Percentiles rank a stretch among this genome's conserved stretches.
Evolutionary conservation across 129 eudicot species (phyloP).

Genomic region (Tagetes patula): DNA sequence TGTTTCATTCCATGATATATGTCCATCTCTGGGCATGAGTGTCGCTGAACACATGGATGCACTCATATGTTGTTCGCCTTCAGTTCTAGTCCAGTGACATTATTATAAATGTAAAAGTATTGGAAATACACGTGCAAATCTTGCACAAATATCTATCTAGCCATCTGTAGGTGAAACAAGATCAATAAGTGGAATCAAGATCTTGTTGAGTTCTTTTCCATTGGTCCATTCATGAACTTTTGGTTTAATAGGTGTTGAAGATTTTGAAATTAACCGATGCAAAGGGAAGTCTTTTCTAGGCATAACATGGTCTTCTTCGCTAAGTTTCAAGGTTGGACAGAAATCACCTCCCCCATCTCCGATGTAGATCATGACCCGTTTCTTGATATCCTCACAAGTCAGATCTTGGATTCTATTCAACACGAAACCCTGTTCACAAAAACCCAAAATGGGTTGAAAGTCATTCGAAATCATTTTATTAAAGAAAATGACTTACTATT

Average conservation of each 20-base stretch:
- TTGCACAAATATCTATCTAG: background rate
- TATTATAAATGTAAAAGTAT: background rate
- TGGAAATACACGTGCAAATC: background rate
- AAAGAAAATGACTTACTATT: background rate
- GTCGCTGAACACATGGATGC: too few species aligned
- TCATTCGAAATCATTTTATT: background rate
- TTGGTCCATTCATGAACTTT: conserved; percentile 32
- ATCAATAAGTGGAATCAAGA: conserved; percentile 25
- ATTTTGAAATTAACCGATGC: conserved; percentile 37
- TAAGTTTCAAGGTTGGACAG: conserved; percentile 82
- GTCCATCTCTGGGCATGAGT: too few species aligned
- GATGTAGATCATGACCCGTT: conserved; percentile 52
- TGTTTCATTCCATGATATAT: too few species aligned
- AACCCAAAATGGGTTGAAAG: background rate
- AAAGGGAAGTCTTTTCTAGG: conserved; percentile 73
- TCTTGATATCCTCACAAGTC: conserved; percentile 26
- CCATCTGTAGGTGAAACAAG: conserved; percentile 23
- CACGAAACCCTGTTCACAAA: conserved; percentile 57
- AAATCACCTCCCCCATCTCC: conserved; percentile 99
- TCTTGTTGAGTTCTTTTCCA: conserved; percentile 69
- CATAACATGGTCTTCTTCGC: conserved; percentile 65
- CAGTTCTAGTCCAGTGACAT: too few species aligned
- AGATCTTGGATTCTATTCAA: conserved; percentile 50
- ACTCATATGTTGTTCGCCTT: too few species aligned
- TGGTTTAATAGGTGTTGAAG: conserved; percentile 52